These are phyloP conservation scores for Pyrrhoderma noxium DNA, from an alignment of 1,284 basidiomycete species.

Conservation along the genomic window DNA sequence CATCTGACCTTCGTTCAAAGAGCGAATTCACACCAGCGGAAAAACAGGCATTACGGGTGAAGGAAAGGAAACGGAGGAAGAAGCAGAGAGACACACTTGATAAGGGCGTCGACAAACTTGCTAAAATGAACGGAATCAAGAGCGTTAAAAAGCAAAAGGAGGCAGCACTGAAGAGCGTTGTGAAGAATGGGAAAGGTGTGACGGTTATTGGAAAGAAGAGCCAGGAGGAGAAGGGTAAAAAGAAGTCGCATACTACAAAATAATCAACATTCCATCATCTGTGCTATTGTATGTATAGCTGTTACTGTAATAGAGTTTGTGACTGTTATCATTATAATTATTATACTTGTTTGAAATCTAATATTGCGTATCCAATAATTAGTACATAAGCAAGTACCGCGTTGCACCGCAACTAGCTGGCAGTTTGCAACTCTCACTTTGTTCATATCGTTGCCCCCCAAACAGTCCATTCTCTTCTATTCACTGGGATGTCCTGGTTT, in stretches of 20 bases:
- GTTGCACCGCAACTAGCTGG: neutral
- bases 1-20: slow-evolving; percentile 50
- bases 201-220: slow-evolving; percentile 78
- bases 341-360: no score
- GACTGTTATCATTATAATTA: neutral
- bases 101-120: slow-evolving; percentile 60
- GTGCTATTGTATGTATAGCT: no score
- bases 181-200: slow-evolving; percentile 80
- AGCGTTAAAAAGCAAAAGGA: slow-evolving; percentile 75
- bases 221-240: slow-evolving; percentile 33
- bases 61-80: slow-evolving; percentile 70
- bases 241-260: slow-evolving; percentile 4
- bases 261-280: no score
- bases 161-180: slow-evolving; percentile 67
- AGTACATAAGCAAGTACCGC: no score
- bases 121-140: slow-evolving; percentile 35
- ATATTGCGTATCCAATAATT: no score
- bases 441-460: slow-evolving; percentile 2
- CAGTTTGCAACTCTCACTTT: neutral
- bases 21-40: slow-evolving; percentile 84
- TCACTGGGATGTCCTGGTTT: slow-evolving; percentile 63
- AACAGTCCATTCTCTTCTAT: slow-evolving; percentile 12
- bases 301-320: neutral
- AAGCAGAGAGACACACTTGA: slow-evolving; percentile 66
- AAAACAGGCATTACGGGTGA: slow-evolving; percentile 68